Conservation (phyloP, 495 filamentous ascomycete species). For the Neurospora sp. region DNA sequence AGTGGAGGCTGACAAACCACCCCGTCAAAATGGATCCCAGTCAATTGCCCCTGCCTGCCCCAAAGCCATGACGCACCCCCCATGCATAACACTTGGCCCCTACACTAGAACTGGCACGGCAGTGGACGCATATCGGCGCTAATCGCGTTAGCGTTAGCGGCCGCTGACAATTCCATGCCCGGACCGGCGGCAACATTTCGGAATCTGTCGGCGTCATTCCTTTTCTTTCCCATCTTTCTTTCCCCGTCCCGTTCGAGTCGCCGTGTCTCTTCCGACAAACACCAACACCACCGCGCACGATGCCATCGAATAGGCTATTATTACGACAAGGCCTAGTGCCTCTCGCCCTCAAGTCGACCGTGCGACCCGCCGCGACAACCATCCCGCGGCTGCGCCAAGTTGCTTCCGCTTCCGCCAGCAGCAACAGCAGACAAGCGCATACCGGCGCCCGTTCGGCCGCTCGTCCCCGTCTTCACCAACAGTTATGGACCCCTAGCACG, state of each 20-base stretch:
- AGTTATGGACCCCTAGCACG: slow-evolving; percentile 9
- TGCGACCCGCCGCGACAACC: not conserved
- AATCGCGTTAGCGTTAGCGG: not conserved
- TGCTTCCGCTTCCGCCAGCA: slow-evolving; percentile 12
- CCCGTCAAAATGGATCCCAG: not conserved
- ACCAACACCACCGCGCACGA: not conserved
- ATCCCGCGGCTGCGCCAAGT: slow-evolving; percentile 6
- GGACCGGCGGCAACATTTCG: not conserved
- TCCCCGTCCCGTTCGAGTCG: not conserved
- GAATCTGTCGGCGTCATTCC: not conserved
- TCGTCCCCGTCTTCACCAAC: not conserved
- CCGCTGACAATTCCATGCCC: not conserved
- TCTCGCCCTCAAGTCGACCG: slow-evolving; percentile 10
- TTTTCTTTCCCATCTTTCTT: not conserved
- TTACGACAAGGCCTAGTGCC: slow-evolving; percentile 17
- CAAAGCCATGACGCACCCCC: slow-evolving; percentile 18
- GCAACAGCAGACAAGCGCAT: slow-evolving; percentile 13
- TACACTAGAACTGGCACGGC: not conserved
- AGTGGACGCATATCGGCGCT: not conserved
- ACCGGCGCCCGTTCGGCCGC: slow-evolving; percentile 2
- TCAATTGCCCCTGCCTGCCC: not conserved
- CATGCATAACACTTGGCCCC: slow-evolving; percentile 4
- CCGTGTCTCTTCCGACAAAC: not conserved
- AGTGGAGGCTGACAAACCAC: not conserved
- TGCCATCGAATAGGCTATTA: slow-evolving; percentile 17